Evolutionary conservation across 495 filamentous ascomycete genomes (phyloP).

Genomic region (Haplographium delicatum): DNA sequence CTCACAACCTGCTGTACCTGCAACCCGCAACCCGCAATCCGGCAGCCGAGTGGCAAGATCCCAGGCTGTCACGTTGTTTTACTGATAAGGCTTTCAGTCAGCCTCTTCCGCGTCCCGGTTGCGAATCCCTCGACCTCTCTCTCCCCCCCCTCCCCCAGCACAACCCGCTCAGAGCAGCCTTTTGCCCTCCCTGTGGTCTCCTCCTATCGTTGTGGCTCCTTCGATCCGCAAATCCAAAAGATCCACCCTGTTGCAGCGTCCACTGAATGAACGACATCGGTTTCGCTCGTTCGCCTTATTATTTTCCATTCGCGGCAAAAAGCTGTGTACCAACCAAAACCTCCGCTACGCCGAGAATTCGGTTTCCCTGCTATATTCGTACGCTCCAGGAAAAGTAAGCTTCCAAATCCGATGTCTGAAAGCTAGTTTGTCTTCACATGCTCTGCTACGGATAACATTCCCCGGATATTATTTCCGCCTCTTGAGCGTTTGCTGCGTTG

Average conservation of each 20-base stretch:
- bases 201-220: conserved; percentile 9
- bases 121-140: too few relatives aligned
- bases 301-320: conserved; percentile 13
- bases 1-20: not conserved
- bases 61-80: not conserved
- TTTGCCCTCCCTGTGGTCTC: not conserved
- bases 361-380: not conserved
- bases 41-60: too few relatives aligned
- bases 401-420: not conserved
- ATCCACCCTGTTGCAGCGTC: conserved; percentile 5
- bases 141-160: not conserved
- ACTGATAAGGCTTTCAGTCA: conserved; percentile 5
- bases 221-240: conserved; percentile 10
- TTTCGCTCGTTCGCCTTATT: not conserved
- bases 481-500: conserved; percentile 16
- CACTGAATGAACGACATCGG: not conserved
- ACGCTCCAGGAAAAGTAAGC: not conserved
- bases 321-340: conserved; percentile 12
- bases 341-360: conserved; percentile 13
- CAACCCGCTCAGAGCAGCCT: not conserved
- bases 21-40: not conserved
- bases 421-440: conserved; percentile 2
- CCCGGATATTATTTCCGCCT: not conserved
- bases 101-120: too few relatives aligned
- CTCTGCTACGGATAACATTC: not conserved